These are phyloP conservation scores for Hypholoma sublateritium DNA, from an alignment of 768 basidiomycete genomes.

Conservation along the genomic window DNA sequence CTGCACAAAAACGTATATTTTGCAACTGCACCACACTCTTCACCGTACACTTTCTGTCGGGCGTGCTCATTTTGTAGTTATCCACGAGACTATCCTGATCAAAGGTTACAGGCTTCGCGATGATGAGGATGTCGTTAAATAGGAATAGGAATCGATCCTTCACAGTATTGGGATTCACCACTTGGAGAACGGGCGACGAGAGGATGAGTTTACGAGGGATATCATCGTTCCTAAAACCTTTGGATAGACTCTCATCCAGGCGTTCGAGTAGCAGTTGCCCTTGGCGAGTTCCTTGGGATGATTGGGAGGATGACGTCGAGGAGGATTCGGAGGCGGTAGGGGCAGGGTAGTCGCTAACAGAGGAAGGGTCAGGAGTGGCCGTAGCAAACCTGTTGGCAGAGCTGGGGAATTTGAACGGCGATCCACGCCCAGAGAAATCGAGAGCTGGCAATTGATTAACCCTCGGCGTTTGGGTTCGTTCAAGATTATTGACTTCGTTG, in stretches of 20 bases:
- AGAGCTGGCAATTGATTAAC: slow-evolving; percentile 37
- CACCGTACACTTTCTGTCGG: slow-evolving; percentile 81
- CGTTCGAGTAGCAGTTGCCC: slow-evolving; percentile 62
- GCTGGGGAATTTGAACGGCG: slow-evolving; percentile 39
- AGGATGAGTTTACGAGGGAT: slow-evolving; percentile 85
- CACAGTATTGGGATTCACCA: slow-evolving; percentile 90
- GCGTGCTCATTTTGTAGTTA: slow-evolving; percentile 47
- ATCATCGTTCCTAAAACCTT: slow-evolving; percentile 71
- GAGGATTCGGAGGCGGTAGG: slow-evolving; percentile 72
- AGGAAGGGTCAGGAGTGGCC: slow-evolving; percentile 76
- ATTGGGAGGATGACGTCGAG: slow-evolving; percentile 70
- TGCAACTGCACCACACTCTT: slow-evolving; percentile 86
- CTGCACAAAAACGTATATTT: slow-evolving; percentile 66
- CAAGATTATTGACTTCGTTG: slow-evolving; percentile 28
- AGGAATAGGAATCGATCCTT: slow-evolving; percentile 96
- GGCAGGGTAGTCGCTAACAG: slow-evolving; percentile 68
- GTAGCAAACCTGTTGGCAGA: slow-evolving; percentile 57
- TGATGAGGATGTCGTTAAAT: slow-evolving; percentile 93
- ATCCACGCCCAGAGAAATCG: slow-evolving; percentile 24
- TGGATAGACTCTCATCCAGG: slow-evolving; percentile 68
- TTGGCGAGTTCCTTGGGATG: slow-evolving; percentile 48
- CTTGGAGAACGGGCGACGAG: slow-evolving; percentile 87
- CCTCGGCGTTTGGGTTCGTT: slow-evolving; percentile 39
- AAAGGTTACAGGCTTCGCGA: slow-evolving; percentile 84
- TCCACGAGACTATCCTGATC: slow-evolving; percentile 67